Conservation (phyloP, 495 filamentous ascomycete genomes). For the Staphylotrichum tortipilum region DNA sequence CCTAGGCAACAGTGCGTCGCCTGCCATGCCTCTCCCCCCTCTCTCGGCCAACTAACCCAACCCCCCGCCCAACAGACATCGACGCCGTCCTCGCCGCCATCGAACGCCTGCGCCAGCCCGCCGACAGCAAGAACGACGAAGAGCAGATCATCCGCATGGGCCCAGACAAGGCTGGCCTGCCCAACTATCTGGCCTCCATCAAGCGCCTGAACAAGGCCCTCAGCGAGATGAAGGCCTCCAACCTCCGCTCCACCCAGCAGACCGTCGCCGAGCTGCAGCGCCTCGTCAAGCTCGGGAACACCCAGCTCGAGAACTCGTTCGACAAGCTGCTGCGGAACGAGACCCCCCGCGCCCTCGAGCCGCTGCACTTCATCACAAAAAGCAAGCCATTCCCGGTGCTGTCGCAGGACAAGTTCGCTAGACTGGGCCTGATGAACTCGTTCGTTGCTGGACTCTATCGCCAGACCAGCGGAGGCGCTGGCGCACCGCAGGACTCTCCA, state of each 20-base stretch:
- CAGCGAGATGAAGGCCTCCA: conserved; percentile 70
- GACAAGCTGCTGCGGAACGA: conserved; percentile 60
- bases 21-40: background rate
- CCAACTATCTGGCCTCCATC: conserved; percentile 80
- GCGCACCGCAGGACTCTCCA: conserved; percentile 53
- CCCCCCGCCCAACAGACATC: conserved; percentile 49
- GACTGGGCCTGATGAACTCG: conserved; percentile 43
- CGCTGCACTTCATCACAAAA: conserved; percentile 89
- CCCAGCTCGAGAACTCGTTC: conserved; percentile 74
- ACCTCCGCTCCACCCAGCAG: conserved; percentile 83
- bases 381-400: conserved; percentile 46
- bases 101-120: conserved; percentile 75
- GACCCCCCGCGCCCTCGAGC: conserved; percentile 68
- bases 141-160: conserved; percentile 83
- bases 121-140: conserved; percentile 79
- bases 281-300: conserved; percentile 66
- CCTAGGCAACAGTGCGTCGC: conserved; percentile 59
- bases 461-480: conserved; percentile 19
- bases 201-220: conserved; percentile 80
- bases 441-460: conserved; percentile 30
- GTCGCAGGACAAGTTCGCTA: conserved; percentile 41
- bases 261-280: conserved; percentile 71
- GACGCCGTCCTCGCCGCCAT: conserved; percentile 79
- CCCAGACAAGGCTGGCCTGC: conserved; percentile 68
- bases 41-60: conserved; percentile 8